phyloP scores from a whole-genome alignment of 164 flowering plant genomes.

The Stephania cephalantha region DNA sequence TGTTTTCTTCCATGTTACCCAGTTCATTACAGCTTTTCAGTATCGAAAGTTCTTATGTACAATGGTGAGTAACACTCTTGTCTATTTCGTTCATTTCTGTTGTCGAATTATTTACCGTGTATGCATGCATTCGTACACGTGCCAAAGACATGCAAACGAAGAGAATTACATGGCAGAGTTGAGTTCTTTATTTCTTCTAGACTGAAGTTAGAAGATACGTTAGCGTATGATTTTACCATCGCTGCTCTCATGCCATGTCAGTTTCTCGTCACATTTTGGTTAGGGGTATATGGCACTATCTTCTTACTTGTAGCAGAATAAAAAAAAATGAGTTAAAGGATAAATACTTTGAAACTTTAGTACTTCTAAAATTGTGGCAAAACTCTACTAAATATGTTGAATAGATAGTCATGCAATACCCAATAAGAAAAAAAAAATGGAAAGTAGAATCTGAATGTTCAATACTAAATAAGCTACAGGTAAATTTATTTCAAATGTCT shows the following conservation, averaged over 20 bases:
- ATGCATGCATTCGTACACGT: neutral
- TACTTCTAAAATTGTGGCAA: no score
- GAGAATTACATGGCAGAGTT: neutral
- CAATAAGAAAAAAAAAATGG: no score
- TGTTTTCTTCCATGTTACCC: constrained; percentile 72
- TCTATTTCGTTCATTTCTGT: neutral
- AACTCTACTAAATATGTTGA: no score
- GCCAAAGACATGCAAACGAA: neutral
- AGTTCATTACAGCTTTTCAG: constrained; percentile 76
- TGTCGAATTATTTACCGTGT: neutral
- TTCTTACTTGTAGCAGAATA: no score
- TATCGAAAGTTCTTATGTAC: constrained; percentile 47
- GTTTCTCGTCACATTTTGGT: neutral
- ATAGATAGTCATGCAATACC: no score
- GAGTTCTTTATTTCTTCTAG: neutral
- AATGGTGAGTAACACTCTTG: constrained; percentile 47
- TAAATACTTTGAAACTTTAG: no score
- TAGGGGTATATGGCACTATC: neutral
- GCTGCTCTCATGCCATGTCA: neutral
- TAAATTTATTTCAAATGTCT: no score
- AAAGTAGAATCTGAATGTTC: no score
- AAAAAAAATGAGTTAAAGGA: no score
- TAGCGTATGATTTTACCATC: neutral
- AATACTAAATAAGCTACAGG: neutral
- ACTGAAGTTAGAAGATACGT: neutral